Percentiles rank a stretch among this genome's conserved stretches.
phyloP scores from a whole-genome alignment of 1,139 yeast genomes.

The Diutina scorzettiae region DNA sequence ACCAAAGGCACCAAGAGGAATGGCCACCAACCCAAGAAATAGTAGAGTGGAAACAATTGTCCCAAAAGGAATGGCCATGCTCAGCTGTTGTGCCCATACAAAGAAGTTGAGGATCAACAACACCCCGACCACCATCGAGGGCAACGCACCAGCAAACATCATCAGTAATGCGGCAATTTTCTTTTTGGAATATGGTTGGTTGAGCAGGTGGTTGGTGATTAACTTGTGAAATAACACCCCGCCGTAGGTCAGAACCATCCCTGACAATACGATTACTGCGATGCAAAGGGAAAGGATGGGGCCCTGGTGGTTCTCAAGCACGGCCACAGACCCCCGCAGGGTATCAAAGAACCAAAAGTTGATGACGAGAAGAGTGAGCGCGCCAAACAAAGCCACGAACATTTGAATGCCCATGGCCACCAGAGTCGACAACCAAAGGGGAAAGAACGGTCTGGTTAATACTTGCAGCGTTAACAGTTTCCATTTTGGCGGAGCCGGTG shows the following conservation, averaged over 20 bases:
- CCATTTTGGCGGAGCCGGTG: conserved; percentile 24
- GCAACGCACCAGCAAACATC: conserved; percentile 49
- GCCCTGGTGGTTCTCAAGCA: conserved; percentile 48
- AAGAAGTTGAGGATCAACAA: conserved; percentile 51
- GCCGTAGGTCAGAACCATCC: conserved; percentile 59
- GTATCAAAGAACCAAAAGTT: conserved; percentile 19
- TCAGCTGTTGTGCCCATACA: conserved; percentile 68
- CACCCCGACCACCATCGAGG: conserved; percentile 42
- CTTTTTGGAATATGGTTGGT: conserved; percentile 14
- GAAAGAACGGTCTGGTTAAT: conserved; percentile 35
- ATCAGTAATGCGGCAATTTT: conserved; percentile 16
- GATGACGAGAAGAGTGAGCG: conserved; percentile 46
- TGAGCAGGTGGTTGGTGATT: conserved; percentile 28
- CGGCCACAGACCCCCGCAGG: conserved; percentile 13
- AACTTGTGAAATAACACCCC: conserved; percentile 52
- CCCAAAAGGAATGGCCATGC: conserved; percentile 68
- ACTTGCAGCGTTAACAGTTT: conserved; percentile 43
- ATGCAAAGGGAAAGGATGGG: conserved; percentile 53
- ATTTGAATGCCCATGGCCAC: conserved; percentile 69
- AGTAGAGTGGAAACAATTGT: conserved; percentile 48
- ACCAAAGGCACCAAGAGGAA: conserved; percentile 68
- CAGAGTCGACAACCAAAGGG: conserved; percentile 40
- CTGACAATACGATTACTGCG: conserved; percentile 53
- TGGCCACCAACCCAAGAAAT: conserved; percentile 50
- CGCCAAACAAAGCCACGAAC: conserved; percentile 50